phyloP scores from a whole-genome alignment of 2,329 filamentous ascomycete species.

The Colletotrichum chlorophyti region DNA sequence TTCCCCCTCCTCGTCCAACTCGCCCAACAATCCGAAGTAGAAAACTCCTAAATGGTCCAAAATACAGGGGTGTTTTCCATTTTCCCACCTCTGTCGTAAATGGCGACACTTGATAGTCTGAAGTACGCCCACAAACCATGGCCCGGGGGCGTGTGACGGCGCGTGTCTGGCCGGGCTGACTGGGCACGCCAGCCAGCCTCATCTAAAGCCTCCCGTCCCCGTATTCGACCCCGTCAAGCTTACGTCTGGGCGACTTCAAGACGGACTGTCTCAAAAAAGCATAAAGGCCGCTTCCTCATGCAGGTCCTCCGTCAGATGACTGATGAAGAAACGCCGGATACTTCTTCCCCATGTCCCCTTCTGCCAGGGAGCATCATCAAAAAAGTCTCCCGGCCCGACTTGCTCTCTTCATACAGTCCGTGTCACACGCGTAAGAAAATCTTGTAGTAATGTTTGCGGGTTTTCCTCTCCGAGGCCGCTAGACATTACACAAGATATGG shows the following conservation, averaged over 20 bases:
- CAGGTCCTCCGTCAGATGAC: constrained; percentile 3
- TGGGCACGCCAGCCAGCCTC: constrained; percentile 6
- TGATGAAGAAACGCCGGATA: background rate
- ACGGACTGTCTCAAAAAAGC: background rate
- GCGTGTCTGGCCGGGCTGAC: background rate
- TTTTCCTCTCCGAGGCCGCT: background rate
- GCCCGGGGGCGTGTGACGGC: background rate
- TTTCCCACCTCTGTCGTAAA: background rate
- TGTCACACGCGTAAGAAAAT: background rate
- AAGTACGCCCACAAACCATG: background rate
- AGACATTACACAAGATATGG: constrained; percentile 1
- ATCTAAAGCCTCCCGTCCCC: background rate
- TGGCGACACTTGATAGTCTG: background rate
- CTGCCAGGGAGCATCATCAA: background rate
- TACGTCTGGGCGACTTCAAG: background rate
- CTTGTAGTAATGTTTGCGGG: background rate
- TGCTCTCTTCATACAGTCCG: too few species aligned
- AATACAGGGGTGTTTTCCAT: background rate
- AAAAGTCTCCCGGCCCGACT: too few species aligned
- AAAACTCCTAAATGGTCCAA: too few species aligned
- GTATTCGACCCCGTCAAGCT: too few species aligned
- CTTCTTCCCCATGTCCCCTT: background rate
- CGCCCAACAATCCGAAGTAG: too few species aligned
- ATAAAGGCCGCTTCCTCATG: background rate
- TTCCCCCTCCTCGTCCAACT: background rate